Evolutionary conservation across 2,329 filamentous ascomycete genomes (phyloP), one percentile per base, ranked within the genome.

Genomic region (Cladobotryum mycophilum): DNA sequence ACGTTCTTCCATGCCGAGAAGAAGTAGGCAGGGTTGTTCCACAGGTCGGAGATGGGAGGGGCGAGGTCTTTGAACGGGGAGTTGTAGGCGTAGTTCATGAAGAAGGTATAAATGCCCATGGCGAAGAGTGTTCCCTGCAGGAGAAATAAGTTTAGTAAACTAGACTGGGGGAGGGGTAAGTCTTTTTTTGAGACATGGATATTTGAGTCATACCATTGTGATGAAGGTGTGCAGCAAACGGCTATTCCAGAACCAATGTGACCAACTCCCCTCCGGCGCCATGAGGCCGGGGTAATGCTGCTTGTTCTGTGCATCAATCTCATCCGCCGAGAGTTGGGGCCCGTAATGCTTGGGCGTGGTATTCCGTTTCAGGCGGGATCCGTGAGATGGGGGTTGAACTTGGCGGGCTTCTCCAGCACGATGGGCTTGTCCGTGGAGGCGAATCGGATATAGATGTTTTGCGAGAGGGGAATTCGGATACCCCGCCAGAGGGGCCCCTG

Each of bases 371-470:
- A 89, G 78, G 6, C 86, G 78, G 18, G 86, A 75, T 12, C 87
- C 85, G 67, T 97, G 93, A 0, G 92, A 97, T 0, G 93, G 93
- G 93, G 92, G 44, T 88, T 88, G 76, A 96, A 97, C 66, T 85
- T 87, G 62, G 87, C 80, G 20, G 92, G 92, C 69, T 96, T 89
- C 61, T 88, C 88, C 57, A 99, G 84, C 5, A 89, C 79, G 55
- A 84, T 78, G 35, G 81, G 80, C 62, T 85, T 86, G 12, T 53
- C 52, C 8, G 59, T 58, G 2, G 66, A 67, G 46, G 62, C 63
- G 55, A 66, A 70, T 45, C 67, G 67, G 45, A 70, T 57, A 58
- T 59, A 59, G 50, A 69, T 59, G 55, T 62, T 65, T 48, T 69
- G 66, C 13, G 67, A 65, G 50, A 62, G 56, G 14, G 64, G 67